Percentiles rank a stretch among this genome's conserved stretches.
Conservation (phyloP, 2,329 filamentous ascomycete genomes). For the Penicillium aurantiogriseum region DNA sequence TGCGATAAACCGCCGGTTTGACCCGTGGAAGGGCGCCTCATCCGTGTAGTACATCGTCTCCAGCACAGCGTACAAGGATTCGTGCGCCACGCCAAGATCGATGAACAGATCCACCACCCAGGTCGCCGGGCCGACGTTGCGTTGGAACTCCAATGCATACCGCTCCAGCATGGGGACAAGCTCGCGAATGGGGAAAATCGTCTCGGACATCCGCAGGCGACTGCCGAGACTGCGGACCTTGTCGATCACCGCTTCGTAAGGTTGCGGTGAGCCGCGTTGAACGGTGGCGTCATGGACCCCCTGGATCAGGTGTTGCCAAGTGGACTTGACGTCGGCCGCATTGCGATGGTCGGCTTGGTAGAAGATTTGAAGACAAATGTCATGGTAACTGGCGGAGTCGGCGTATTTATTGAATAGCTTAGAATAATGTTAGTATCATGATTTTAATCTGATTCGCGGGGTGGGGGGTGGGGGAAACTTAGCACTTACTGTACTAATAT, state of each 20-base stretch:
- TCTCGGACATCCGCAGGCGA: constrained; percentile 56
- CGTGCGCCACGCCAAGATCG: constrained; percentile 60
- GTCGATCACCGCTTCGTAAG: constrained; percentile 52
- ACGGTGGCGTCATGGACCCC: constrained; percentile 62
- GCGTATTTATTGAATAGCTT: constrained; percentile 96
- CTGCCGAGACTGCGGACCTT: constrained; percentile 58
- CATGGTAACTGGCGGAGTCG: constrained; percentile 88
- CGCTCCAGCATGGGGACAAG: constrained; percentile 57
- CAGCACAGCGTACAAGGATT: constrained; percentile 60
- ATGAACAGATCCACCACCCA: constrained; percentile 68
- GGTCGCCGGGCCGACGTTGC: constrained; percentile 47
- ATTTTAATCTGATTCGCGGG: too few species aligned
- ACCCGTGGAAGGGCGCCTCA: constrained; percentile 62
- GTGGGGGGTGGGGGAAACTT: rapidly evolving
- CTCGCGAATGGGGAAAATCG: constrained; percentile 53
- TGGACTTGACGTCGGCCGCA: constrained; percentile 74
- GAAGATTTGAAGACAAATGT: constrained; percentile 89
- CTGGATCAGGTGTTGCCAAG: constrained; percentile 80
- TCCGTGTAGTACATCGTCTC: constrained; percentile 68
- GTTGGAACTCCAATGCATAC: constrained; percentile 53
- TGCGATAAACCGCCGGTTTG: constrained; percentile 57
- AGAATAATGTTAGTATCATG: constrained; percentile 13
- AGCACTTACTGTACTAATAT: constrained; percentile 69
- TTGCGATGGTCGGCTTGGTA: constrained; percentile 89
- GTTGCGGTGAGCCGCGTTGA: constrained; percentile 41